A percentile compares a stretch with the other conserved stretches of the same genome.
These are phyloP conservation scores for Hanseniaspora sp. DNA, from an alignment of 1,139 yeast species.

Conservation along the genomic window DNA sequence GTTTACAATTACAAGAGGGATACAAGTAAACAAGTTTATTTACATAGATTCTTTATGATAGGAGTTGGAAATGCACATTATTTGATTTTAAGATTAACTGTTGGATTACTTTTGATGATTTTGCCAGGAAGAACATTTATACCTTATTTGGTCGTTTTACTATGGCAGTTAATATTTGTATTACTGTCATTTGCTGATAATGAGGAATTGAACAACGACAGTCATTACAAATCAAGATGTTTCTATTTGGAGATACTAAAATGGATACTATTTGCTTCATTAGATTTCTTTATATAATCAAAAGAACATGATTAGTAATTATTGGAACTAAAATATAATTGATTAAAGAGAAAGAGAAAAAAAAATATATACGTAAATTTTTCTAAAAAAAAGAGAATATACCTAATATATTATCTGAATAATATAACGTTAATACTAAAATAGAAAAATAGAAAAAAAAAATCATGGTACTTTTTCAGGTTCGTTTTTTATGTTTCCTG, in stretches of 20 bases:
- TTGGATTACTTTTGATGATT: background rate
- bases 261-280: background rate
- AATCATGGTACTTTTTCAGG: too few relatives aligned
- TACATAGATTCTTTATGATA: background rate
- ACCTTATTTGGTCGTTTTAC: background rate
- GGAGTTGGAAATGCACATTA: background rate
- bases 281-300: background rate
- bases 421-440: too few relatives aligned
- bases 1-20: background rate
- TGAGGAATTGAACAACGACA: too few relatives aligned
- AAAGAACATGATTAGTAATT: too few relatives aligned
- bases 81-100: background rate
- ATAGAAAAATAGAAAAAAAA: too few relatives aligned
- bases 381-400: too few relatives aligned
- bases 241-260: background rate
- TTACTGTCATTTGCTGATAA: background rate
- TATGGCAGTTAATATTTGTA: background rate
- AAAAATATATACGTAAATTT: too few relatives aligned
- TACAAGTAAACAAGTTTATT: background rate
- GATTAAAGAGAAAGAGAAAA: too few relatives aligned
- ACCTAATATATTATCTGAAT: too few relatives aligned
- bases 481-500: too few relatives aligned
- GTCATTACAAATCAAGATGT: background rate
- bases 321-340: too few relatives aligned
- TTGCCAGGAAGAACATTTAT: background rate